phyloP scores from a whole-genome alignment of 495 filamentous ascomycete species.

The Daldinia grandis region DNA sequence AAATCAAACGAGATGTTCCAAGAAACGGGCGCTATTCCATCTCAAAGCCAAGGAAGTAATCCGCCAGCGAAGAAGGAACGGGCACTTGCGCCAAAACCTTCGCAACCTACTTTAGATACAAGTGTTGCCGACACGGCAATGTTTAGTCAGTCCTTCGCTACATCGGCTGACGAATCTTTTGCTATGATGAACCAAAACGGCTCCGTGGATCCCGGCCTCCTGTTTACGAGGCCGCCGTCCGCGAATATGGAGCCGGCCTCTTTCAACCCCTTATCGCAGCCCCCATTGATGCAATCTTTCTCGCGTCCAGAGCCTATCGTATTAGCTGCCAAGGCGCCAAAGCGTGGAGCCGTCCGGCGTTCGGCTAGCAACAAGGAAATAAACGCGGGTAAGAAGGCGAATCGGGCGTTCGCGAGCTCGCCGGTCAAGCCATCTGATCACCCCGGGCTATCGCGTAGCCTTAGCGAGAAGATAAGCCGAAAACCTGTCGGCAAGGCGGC shows the following conservation, averaged over 20 bases:
- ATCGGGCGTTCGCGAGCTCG: slow-evolving; percentile 60
- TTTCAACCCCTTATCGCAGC: slow-evolving; percentile 48
- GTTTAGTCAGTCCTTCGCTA: slow-evolving; percentile 51
- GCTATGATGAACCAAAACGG: slow-evolving; percentile 48
- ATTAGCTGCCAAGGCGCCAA: slow-evolving; percentile 39
- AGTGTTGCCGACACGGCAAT: slow-evolving; percentile 49
- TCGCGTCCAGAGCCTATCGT: slow-evolving; percentile 38
- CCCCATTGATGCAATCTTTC: slow-evolving; percentile 40
- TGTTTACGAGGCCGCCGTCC: slow-evolving; percentile 57
- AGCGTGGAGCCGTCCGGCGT: slow-evolving; percentile 51
- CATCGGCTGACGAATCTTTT: slow-evolving; percentile 54
- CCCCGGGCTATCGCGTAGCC: slow-evolving; percentile 67
- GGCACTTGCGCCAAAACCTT: slow-evolving; percentile 52
- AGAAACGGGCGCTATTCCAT: slow-evolving; percentile 45
- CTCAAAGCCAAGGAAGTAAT: slow-evolving; percentile 43
- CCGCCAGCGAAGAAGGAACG: slow-evolving; percentile 43
- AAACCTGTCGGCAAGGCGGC: slow-evolving; percentile 45
- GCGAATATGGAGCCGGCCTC: slow-evolving; percentile 51
- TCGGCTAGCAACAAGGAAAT: slow-evolving; percentile 54
- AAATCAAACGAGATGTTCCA: slow-evolving; percentile 58
- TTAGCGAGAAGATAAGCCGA: slow-evolving; percentile 61
- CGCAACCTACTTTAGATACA: slow-evolving; percentile 48
- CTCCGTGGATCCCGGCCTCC: slow-evolving; percentile 56
- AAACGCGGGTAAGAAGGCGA: slow-evolving; percentile 46
- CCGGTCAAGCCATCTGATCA: slow-evolving; percentile 60